A percentile compares a stretch with the other conserved stretches of the same genome.
These are phyloP conservation scores for Cantharellus cinnabarinus DNA, from an alignment of 768 basidiomycete genomes.

Conservation along the genomic window DNA sequence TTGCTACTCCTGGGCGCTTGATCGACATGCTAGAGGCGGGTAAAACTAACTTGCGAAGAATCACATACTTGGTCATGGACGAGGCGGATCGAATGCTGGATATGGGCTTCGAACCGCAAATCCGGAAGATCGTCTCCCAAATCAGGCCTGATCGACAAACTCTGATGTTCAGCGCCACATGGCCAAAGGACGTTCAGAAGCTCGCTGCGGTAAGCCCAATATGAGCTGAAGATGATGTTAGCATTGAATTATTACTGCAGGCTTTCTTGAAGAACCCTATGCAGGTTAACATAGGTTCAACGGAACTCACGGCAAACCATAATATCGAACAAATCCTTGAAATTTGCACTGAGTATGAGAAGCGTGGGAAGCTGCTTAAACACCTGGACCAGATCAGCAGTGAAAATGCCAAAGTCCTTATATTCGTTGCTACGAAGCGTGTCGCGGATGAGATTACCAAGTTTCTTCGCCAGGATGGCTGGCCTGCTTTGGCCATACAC, in stretches of 20 bases:
- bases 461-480: slow-evolving; percentile 91
- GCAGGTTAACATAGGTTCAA: slow-evolving; percentile 96
- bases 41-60: slow-evolving; percentile 87
- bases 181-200: slow-evolving; percentile 99
- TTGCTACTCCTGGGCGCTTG: slow-evolving; percentile 98
- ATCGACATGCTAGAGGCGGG: slow-evolving; percentile 97
- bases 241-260: slow-evolving; percentile 18
- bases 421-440: slow-evolving; percentile 94
- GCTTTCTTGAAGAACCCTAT: slow-evolving; percentile 95
- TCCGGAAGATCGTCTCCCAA: slow-evolving; percentile 92
- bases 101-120: slow-evolving; percentile 99
- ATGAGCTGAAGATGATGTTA: background rate
- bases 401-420: slow-evolving; percentile 96
- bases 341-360: slow-evolving; percentile 93
- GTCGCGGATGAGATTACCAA: slow-evolving; percentile 98
- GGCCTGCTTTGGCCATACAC: slow-evolving; percentile 99
- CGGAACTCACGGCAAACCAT: slow-evolving; percentile 96
- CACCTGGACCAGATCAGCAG: slow-evolving; percentile 91
- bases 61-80: slow-evolving; percentile 98
- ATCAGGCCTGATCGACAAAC: slow-evolving; percentile 98
- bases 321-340: slow-evolving; percentile 93
- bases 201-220: slow-evolving; percentile 50
- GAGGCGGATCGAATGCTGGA: slow-evolving; percentile 99
- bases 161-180: slow-evolving; percentile 97
- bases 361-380: slow-evolving; percentile 87